Evolutionary conservation across 2,329 filamentous ascomycete species (phyloP).

Genomic region (Beauveria sp.): DNA sequence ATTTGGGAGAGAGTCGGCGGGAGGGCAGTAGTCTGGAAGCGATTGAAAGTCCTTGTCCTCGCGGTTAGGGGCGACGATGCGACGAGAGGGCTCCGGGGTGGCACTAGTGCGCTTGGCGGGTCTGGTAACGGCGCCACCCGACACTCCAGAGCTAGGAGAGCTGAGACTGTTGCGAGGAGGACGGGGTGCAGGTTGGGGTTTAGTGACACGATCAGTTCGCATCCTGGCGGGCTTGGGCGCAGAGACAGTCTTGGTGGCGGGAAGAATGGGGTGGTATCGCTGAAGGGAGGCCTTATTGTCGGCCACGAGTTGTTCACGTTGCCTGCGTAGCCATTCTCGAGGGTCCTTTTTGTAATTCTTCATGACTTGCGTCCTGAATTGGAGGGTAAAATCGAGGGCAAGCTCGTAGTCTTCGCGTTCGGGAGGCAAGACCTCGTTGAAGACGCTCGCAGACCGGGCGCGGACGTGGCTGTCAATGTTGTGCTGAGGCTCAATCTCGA

Average conservation of each 20-base stretch:
- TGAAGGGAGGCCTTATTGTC: constrained; percentile 37
- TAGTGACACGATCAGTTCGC: constrained; percentile 27
- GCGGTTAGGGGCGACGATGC: constrained; percentile 56
- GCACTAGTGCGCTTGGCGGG: constrained; percentile 31
- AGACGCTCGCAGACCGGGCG: constrained; percentile 34
- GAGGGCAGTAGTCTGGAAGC: constrained; percentile 66
- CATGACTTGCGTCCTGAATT: constrained; percentile 46
- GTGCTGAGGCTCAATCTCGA: constrained; percentile 34
- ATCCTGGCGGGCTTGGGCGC: constrained; percentile 21
- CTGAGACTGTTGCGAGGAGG: constrained; percentile 26
- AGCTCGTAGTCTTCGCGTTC: constrained; percentile 46
- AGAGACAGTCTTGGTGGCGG: constrained; percentile 32
- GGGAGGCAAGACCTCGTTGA: constrained; percentile 39
- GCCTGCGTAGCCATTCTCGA: constrained; percentile 39
- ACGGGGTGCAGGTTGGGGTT: constrained; percentile 27
- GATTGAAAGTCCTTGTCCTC: constrained; percentile 76
- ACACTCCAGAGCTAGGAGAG: constrained; percentile 15
- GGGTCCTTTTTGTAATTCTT: constrained; percentile 35
- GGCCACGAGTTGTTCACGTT: constrained; percentile 41
- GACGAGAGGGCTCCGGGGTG: constrained; percentile 42
- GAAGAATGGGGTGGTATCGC: constrained; percentile 33
- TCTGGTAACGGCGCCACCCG: constrained; percentile 22
- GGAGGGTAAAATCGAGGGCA: constrained; percentile 43
- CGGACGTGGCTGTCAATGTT: constrained; percentile 45
- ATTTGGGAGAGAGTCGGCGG: constrained; percentile 54